These are phyloP conservation scores for Candida verbasci DNA, from an alignment of 805 yeast genomes.

Conservation along the genomic window DNA sequence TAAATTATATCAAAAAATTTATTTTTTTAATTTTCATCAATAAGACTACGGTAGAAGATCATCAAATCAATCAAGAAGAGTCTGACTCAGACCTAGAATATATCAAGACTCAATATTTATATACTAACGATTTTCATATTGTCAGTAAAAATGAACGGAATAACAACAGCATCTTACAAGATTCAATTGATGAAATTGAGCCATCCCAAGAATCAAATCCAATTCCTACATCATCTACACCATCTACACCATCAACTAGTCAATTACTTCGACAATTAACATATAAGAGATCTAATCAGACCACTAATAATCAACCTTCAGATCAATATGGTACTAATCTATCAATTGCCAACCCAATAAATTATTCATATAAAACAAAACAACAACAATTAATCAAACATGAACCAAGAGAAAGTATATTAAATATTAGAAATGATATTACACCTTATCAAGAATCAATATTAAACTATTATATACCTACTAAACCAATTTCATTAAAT, in stretches of 20 bases:
- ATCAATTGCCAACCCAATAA: conserved; percentile 6
- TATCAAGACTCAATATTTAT: conserved; percentile 1
- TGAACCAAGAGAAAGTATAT: neutral
- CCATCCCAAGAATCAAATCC: neutral
- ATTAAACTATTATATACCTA: conserved; percentile 9
- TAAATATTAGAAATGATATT: neutral
- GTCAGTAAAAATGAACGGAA: neutral
- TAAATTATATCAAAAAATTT: neutral
- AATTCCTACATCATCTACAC: neutral
- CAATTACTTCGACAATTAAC: neutral
- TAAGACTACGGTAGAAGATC: neutral
- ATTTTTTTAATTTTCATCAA: neutral
- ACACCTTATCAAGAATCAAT: conserved; percentile 8
- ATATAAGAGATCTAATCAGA: neutral
- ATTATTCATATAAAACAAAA: neutral
- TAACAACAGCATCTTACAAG: conserved; percentile 7
- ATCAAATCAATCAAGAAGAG: neutral
- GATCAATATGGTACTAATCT: conserved; percentile 11
- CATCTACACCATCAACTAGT: neutral
- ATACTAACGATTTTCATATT: conserved; percentile 9
- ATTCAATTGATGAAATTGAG: conserved; percentile 3
- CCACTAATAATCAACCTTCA: neutral
- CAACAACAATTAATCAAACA: neutral
- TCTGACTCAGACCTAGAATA: conserved; percentile 5
- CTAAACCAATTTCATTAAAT: conserved; percentile 7